Percentiles rank a stretch among this genome's conserved stretches.
phyloP scores from a whole-genome alignment of 1,139 yeast species.

The Yarrowia galli region DNA sequence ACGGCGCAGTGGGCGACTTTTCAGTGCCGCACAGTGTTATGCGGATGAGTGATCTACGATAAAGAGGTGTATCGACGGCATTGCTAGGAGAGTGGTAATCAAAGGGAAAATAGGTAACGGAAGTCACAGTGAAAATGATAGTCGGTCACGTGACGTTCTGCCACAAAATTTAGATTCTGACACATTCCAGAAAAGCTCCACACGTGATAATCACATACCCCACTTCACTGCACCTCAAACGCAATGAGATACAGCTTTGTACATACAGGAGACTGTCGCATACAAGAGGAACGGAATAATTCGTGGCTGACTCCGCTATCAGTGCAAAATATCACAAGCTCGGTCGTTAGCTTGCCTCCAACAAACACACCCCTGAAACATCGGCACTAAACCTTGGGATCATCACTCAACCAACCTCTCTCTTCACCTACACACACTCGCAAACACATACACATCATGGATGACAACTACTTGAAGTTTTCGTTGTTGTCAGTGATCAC shows the following conservation, averaged over 20 bases:
- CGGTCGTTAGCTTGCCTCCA: background rate
- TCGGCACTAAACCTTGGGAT: constrained; percentile 10
- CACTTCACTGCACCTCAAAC: background rate
- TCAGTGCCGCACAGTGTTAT: constrained; percentile 12
- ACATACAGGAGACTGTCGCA: no score
- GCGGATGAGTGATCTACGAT: background rate
- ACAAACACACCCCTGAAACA: background rate
- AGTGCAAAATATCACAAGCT: background rate
- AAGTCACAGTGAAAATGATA: no score
- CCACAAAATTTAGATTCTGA: background rate
- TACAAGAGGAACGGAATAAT: background rate
- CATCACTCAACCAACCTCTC: background rate
- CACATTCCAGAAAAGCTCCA: background rate
- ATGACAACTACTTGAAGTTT: constrained; percentile 24
- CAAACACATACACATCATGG: background rate
- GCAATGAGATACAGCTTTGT: background rate
- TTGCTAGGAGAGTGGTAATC: no score
- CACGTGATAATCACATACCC: constrained; percentile 1
- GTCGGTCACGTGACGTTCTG: background rate
- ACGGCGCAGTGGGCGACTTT: background rate
- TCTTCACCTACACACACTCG: background rate
- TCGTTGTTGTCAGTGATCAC: constrained; percentile 22
- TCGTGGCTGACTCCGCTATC: background rate
- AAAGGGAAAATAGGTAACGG: background rate
- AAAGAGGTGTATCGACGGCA: background rate